Conservation (phyloP, 306 rosid genomes). For the Spatholobus suberectus region DNA sequence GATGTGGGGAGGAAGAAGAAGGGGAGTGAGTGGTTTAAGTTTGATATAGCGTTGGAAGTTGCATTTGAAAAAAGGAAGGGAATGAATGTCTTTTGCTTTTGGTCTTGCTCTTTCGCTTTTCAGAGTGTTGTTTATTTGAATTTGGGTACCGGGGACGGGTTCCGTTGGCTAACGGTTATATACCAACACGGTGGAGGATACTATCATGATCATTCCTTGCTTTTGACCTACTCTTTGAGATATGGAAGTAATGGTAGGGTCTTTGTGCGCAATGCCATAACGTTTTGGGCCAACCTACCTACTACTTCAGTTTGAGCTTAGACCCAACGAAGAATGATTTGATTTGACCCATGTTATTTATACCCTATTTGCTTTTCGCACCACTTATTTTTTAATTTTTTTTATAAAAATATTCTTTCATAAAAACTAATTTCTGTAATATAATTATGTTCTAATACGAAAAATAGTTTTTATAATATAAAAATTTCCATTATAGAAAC, state of each 20-base stretch:
- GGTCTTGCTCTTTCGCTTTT: slow-evolving; percentile 37
- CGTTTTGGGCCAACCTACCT: background rate
- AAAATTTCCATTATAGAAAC: no score
- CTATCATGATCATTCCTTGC: background rate
- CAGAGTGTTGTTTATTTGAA: slow-evolving; percentile 60
- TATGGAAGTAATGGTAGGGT: background rate
- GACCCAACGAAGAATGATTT: no score
- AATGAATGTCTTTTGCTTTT: slow-evolving; percentile 55
- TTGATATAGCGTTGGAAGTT: slow-evolving; percentile 29
- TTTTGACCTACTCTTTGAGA: slow-evolving; percentile 31
- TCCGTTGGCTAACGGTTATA: slow-evolving; percentile 87
- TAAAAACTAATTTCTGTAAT: no score
- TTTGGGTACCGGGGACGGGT: slow-evolving; percentile 71
- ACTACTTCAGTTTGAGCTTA: background rate
- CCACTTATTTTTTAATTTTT: no score
- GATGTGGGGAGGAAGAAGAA: background rate
- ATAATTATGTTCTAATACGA: no score
- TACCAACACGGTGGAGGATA: slow-evolving; percentile 24
- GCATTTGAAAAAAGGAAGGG: slow-evolving; percentile 44
- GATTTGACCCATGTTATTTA: no score
- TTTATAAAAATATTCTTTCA: no score
- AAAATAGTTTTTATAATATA: no score
- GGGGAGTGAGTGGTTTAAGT: background rate
- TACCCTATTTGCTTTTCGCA: no score
- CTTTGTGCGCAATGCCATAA: background rate